Evolutionary conservation across 495 filamentous ascomycete species (phyloP), one percentile per base, ranked within the genome.

Genomic region (Aspergillus nidulans): DNA sequence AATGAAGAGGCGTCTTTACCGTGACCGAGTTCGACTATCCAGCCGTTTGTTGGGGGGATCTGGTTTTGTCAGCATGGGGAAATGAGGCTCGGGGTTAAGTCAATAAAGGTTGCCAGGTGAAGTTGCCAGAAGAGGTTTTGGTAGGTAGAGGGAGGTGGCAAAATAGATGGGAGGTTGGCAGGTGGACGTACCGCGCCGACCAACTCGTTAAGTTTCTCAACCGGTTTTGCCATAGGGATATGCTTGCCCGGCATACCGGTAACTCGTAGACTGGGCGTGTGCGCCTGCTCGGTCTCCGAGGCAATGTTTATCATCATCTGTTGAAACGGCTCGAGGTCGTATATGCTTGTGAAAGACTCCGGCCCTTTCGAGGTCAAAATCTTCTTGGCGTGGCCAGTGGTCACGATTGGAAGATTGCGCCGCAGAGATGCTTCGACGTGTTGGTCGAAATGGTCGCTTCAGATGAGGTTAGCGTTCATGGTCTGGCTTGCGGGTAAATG

Each of bases 201-300:
- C 10, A 87, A n/a, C 28, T 85, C 76, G 63, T 88, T 88, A 21
- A 72, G 64, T 23, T 60, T 64, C 4, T 69, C 64, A 3, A 60
- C 18, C 19, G 85, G 57, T 6, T 73, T 60, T 9, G 65, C 76
- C 1, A 79, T 74, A 5, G 85, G 81, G 2, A 88, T 80, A 63
- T 88, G 85, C 58, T 87, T 84, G n/a, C 83, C 87, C 7, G 84
- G 86, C 82, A 85, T 85, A 1, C 74, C 85, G 0, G 80, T 87
- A 8, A 87, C 77, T 50, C 81, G 83, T 28, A 87, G 63, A 53
- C 23, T 60, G 47, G 9, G 42, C 52, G 0, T 45, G 28, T 8
- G 21, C 15, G 3, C 47, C 51, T 53, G 24, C 42, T 30, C 45
- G 13, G 4, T 60, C 13, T 61, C 30, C 4, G 30, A 7, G 8